phyloP scores from a whole-genome alignment of 495 filamentous ascomycete genomes.

The Neurospora sp. region DNA sequence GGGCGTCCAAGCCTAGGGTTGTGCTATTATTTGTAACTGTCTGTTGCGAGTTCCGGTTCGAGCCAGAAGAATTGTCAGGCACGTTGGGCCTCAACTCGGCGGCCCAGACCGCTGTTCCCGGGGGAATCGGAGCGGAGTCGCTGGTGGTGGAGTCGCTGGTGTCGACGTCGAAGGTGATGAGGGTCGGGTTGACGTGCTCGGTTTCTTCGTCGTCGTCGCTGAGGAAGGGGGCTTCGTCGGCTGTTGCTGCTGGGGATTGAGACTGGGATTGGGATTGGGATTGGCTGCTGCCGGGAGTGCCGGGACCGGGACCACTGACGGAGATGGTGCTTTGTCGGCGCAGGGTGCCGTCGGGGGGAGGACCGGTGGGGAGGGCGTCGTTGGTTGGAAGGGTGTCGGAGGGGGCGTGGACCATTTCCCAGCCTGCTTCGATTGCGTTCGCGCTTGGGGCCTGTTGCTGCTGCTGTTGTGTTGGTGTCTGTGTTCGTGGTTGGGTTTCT shows the following conservation, averaged over 20 bases:
- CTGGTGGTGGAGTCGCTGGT: conserved; percentile 28
- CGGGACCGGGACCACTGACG: neutral
- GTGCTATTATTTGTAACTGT: neutral
- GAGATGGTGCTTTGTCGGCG: conserved; percentile 22
- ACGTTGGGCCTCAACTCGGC: conserved; percentile 43
- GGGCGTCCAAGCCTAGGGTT: conserved; percentile 2
- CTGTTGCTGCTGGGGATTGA: neutral
- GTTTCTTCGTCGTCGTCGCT: conserved; percentile 38
- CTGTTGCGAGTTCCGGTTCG: neutral
- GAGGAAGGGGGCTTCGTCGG: conserved; percentile 7
- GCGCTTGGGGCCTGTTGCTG: neutral
- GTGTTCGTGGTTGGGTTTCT: neutral
- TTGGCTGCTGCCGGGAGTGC: neutral
- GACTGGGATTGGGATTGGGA: neutral
- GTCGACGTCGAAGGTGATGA: conserved; percentile 50
- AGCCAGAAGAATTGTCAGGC: conserved; percentile 8
- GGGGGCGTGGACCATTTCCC: neutral
- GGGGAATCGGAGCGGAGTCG: conserved; percentile 14
- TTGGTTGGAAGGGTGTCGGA: neutral
- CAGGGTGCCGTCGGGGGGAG: conserved; percentile 16
- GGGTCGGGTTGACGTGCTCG: conserved; percentile 36
- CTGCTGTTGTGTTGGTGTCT: neutral
- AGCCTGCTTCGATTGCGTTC: neutral
- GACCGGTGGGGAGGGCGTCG: conserved; percentile 8
- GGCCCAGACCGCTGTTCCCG: conserved; percentile 36